phyloP scores from a whole-genome alignment of 2,329 filamentous ascomycete species.

The Colletotrichum eleusines region DNA sequence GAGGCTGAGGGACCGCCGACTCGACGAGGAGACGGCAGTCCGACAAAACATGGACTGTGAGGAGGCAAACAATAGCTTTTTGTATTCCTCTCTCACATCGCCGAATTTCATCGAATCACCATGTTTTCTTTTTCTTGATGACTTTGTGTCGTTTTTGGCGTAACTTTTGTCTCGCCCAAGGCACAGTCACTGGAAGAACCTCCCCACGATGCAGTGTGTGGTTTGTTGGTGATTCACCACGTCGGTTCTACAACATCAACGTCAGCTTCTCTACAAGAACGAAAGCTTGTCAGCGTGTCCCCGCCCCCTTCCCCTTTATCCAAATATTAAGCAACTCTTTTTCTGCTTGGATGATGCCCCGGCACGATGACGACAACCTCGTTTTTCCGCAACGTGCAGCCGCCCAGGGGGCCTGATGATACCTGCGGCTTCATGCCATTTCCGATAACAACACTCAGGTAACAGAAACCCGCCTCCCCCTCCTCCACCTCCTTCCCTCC shows the following conservation, averaged over 20 bases:
- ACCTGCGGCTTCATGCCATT: slow-evolving; percentile 21
- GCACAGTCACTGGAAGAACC: not conserved
- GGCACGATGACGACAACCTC: not conserved
- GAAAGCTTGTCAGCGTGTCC: too few relatives aligned
- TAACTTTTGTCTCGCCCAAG: too few relatives aligned
- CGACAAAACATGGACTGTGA: not conserved
- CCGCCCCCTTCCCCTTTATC: fast-evolving
- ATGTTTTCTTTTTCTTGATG: too few relatives aligned
- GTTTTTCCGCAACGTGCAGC: too few relatives aligned
- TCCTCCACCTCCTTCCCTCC: fast-evolving
- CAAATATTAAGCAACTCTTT: not conserved
- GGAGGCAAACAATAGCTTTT: not conserved
- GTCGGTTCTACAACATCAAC: not conserved
- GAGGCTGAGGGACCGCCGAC: not conserved
- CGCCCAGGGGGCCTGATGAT: not conserved
- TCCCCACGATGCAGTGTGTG: not conserved
- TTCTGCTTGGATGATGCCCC: too few relatives aligned
- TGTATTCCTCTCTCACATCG: not conserved
- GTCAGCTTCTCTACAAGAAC: not conserved
- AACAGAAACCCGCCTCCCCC: not conserved
- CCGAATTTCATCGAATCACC: not conserved
- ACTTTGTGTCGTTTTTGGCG: too few relatives aligned
- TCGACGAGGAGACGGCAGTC: not conserved
- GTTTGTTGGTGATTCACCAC: not conserved
- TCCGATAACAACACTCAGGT: not conserved